Evolutionary conservation across 2,329 filamentous ascomycete species (phyloP), one percentile per base, ranked within the genome.

Genomic region (Nannizziopsis arthrosporioides): DNA sequence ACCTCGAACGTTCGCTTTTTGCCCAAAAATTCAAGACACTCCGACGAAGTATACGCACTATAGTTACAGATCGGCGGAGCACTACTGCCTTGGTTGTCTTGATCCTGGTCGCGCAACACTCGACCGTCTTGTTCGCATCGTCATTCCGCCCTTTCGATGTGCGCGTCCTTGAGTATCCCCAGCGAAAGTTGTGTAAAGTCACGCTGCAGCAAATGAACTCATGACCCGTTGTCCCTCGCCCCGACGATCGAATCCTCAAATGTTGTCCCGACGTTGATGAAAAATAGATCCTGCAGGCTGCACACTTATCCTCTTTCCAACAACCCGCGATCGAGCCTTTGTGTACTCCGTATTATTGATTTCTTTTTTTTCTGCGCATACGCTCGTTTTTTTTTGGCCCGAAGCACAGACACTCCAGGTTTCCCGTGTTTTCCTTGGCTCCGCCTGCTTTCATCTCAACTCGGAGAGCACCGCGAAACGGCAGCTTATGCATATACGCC

Each of bases 1-100:
- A 47, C 7, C 44, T 47, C 45, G 44, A 47, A 34, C 44, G 36
- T 19, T 47, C 45, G 11, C 38, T 47, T 6, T 22, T 14, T 8
- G 8, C 14, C 14, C 2, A 37, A 22, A 5, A 41, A 41, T 15
- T 11, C 11, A n/a, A 12, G 12, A 12, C 38, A 9, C 18, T 19
- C 14, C 32, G 27, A 7, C 22, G 22, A 27, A 27, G 22, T 27
- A 27, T 27, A 27, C 22, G 7, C 22, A 27, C 22, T 27, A 27
- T 27, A 27, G 22, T 27, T 27, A 27, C 22, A 27, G 22, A 7
- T 27, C 22, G 22, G 22, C 22, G 22, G 22, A 27, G 22, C n/a
- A n/a, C 22, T 27, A 27, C 22, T 27, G 22, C 22, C 22, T 27
- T 27, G 22, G 22, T 27, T 27, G 22, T 27, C 22, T 27, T 3